Conservation (phyloP, 2,329 filamentous ascomycete genomes). For the Colletotrichum sp. region DNA sequence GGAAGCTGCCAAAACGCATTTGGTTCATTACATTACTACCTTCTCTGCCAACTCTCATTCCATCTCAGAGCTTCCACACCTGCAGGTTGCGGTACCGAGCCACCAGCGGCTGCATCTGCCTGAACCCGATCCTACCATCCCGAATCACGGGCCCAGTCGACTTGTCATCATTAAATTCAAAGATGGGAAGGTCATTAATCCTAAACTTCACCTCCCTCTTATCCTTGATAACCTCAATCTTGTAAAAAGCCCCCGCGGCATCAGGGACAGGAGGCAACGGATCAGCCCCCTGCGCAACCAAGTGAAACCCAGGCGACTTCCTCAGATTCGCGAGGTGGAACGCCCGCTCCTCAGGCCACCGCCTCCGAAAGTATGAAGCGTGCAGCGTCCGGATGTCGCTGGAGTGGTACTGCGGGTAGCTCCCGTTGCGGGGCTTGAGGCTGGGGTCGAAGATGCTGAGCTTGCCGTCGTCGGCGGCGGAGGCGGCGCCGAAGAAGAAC, state of each 20-base stretch:
- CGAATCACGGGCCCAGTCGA: slow-evolving; percentile 30
- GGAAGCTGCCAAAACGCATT: no score
- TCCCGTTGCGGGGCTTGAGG: slow-evolving; percentile 29
- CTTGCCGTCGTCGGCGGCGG: slow-evolving; percentile 27
- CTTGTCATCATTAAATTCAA: slow-evolving; percentile 31
- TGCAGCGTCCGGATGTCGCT: slow-evolving; percentile 26
- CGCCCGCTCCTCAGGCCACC: slow-evolving; percentile 32
- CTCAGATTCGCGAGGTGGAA: slow-evolving; percentile 34
- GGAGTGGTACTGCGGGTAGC: slow-evolving; percentile 27
- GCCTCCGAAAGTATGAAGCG: slow-evolving; percentile 25
- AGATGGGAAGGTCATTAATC: slow-evolving; percentile 32
- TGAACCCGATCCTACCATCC: slow-evolving; percentile 31
- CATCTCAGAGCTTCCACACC: slow-evolving; percentile 28
- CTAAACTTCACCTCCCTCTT: slow-evolving; percentile 30
- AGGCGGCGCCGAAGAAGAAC: slow-evolving; percentile 37
- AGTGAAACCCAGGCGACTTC: slow-evolving; percentile 34
- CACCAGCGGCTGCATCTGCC: slow-evolving; percentile 35
- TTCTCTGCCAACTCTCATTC: rapidly evolving
- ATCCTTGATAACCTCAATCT: slow-evolving; percentile 34
- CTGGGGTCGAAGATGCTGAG: slow-evolving; percentile 29
- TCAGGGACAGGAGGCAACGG: slow-evolving; percentile 32
- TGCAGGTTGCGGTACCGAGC: slow-evolving; percentile 34
- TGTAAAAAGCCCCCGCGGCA: slow-evolving; percentile 32
- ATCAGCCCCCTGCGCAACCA: slow-evolving; percentile 31
- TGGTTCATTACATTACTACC: neutral